Evolutionary conservation across 805 yeast species (phyloP), one percentile per base, ranked within the genome.

Genomic region (Starmera quercuum): DNA sequence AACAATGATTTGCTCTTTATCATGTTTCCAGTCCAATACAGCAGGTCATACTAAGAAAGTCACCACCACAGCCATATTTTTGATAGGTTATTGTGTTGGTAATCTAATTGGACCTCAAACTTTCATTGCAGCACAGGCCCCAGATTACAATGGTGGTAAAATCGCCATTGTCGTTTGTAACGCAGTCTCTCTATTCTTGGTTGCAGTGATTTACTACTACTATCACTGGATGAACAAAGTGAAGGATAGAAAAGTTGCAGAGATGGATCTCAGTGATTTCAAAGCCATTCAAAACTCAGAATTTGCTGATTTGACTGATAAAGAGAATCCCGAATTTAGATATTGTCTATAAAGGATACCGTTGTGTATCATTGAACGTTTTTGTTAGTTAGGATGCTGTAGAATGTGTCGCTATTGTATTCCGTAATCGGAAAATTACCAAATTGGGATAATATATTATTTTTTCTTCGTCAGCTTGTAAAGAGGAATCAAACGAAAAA

Each of bases 11-110:
- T 55, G 61, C 36, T 49, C 50, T 10, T 33, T 53, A 9, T 52
- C 64, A 5, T 45, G 50, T 30, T 50, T 61, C 28, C 51, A 60
- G 22, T 58, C 70, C 7, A 67, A 81, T 50, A 67, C 77, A 21
- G 77, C 86, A 1, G 90, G 90, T 8, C 71, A 74, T 41, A 78
- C 87, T 15, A 82, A 83, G 53, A 75, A 79, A 44, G 64, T 75
- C 42, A 64, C 75, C 4, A 64, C 72, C 19, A 71, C 72, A 35
- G 77, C 78, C 6, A 55, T 75, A 18, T 67, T 67, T 26, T 64
- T 80, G 51, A 65, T 79, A 39, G 79, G 75, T 9, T 81, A 77
- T 49, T 73, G 81, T 26, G 68, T 73, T 28, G 82, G 83, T 7
- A 74, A 77, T 50, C 58, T 82, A 20, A 67, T 78, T 34, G 87